A percentile compares a stretch with the other conserved stretches of the same genome.
These are phyloP conservation scores for Solanum tarapatanum DNA, from an alignment of 257 asterid species.

Conservation along the genomic window DNA sequence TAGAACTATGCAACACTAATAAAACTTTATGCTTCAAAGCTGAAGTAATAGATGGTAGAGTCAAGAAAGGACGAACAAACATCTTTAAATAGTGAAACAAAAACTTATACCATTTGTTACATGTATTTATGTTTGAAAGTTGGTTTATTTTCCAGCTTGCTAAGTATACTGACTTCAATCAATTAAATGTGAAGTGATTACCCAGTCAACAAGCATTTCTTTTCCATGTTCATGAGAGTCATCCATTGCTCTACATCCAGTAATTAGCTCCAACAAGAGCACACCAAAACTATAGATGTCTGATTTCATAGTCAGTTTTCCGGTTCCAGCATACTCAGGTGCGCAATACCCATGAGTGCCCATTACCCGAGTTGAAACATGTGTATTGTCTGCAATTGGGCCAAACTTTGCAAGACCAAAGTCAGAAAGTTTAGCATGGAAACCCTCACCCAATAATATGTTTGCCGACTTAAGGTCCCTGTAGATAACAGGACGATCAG, in stretches of 20 bases:
- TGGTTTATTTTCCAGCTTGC: not conserved
- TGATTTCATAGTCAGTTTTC: constrained; percentile 30
- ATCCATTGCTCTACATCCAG: constrained; percentile 31
- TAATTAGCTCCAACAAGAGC: constrained; percentile 33
- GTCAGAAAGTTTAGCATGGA: constrained; percentile 35
- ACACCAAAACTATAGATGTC: constrained; percentile 40
- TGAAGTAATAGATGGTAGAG: not conserved
- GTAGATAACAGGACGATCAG: constrained; percentile 39
- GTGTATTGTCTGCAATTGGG: constrained; percentile 20
- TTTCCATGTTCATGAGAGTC: not conserved
- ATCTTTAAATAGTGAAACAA: not conserved
- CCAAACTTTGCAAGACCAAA: constrained; percentile 53
- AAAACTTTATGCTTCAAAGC: not conserved
- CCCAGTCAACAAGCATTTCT: constrained; percentile 25
- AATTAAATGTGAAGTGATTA: constrained; percentile 1
- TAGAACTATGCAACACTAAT: not conserved
- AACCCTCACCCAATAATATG: constrained; percentile 36
- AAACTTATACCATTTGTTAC: not conserved
- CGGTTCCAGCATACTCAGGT: constrained; percentile 38
- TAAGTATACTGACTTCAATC: not conserved
- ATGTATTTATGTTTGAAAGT: not conserved
- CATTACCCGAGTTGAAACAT: constrained; percentile 44
- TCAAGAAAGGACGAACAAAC: not conserved
- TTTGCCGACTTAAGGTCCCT: constrained; percentile 39
- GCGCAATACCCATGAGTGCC: constrained; percentile 44